A percentile compares a stretch with the other conserved stretches of the same genome.
Evolutionary conservation across 495 filamentous ascomycete species (phyloP).

Genomic region (Hypoxylon subgilvum): DNA sequence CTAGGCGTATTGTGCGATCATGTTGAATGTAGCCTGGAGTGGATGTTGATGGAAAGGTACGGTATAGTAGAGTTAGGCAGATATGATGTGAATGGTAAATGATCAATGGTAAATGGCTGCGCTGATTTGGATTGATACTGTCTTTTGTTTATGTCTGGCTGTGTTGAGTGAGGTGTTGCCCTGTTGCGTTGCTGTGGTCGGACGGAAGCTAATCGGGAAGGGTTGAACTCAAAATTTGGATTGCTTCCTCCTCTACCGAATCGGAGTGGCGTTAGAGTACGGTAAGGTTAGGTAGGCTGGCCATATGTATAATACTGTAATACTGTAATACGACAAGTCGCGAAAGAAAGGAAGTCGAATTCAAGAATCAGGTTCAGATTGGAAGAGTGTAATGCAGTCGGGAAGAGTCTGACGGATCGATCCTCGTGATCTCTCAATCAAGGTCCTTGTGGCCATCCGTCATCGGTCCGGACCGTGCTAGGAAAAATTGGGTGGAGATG

Average conservation of each 20-base stretch:
- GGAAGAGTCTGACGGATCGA: slow-evolving; percentile 34
- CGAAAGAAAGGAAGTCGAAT: slow-evolving; percentile 5
- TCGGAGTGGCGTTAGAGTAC: slow-evolving; percentile 12
- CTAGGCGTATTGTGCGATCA: slow-evolving; percentile 24
- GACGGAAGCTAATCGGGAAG: background rate
- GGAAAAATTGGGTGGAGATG: slow-evolving; percentile 12
- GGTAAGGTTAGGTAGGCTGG: too few relatives aligned
- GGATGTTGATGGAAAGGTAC: background rate
- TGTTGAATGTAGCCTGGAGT: slow-evolving; percentile 23
- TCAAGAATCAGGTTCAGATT: background rate
- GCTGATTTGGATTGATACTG: background rate
- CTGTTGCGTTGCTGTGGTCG: background rate
- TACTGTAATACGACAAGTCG: slow-evolving; percentile 17
- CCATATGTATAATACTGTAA: too few relatives aligned
- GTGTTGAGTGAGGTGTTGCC: background rate
- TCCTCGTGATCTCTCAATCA: slow-evolving; percentile 40
- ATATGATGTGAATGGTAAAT: background rate
- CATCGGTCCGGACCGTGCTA: slow-evolving; percentile 43
- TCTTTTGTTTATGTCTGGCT: background rate
- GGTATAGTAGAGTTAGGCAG: background rate
- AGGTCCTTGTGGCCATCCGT: slow-evolving; percentile 44
- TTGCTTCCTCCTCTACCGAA: slow-evolving; percentile 10
- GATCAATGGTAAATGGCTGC: slow-evolving; percentile 2
- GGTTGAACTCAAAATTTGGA: background rate
- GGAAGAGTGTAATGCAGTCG: slow-evolving; percentile 3